Base-by-base conservation (phyloP, 352 stramenopile species). In the Pythium angustatum region DNA sequence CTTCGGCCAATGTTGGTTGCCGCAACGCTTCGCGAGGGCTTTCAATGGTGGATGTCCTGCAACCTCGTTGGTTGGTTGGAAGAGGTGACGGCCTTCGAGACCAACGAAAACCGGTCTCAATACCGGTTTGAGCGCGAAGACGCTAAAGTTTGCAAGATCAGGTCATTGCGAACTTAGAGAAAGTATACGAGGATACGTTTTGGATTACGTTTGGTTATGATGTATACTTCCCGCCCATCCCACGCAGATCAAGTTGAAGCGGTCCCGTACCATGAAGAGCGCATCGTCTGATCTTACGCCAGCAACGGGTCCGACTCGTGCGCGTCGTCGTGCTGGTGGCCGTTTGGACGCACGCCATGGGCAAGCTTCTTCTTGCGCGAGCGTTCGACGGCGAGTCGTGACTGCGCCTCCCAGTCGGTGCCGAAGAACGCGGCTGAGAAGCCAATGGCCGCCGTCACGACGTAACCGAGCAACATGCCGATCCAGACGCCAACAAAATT, bases 401-500 rank as follows among this genome's bases (percentile, higher is more conserved):
- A 71, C 48, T 90, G 73, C 5, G 73, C 41, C 24, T 79, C 58
- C 85, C 85, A 96, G 62, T 95, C 77, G 5, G 77, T 77, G 17
- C 66, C 69, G 33, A 80, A 73, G 51, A 85, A 88, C 7, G 85
- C 83, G 12, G 71, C 69, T 26, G 67, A 66, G 55, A 88, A 91
- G n/a, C 75, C 77, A 55, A 95, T 91, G 27, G 65, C 64, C 7
- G 85, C 79, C 14, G 86, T 95, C 24, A 93, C 77, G 5, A 75
- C 51, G 68, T 96, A 96, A 22, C 88, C 88, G 15, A 72, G 75
- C 36, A 86, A 47, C 66, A 91, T 78, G 14, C 80, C 85, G 57
- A 88, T 47, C 85, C 87, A 96, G 24, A 96, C 76, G 21, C 85
- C 84, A 1, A 91, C 50, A 19, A 94, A 75, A 47, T 58, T 75